Percentiles rank a stretch among this genome's conserved stretches.
phyloP scores from a whole-genome alignment of 768 basidiomycete genomes.

The Glaciozyma martinii region DNA sequence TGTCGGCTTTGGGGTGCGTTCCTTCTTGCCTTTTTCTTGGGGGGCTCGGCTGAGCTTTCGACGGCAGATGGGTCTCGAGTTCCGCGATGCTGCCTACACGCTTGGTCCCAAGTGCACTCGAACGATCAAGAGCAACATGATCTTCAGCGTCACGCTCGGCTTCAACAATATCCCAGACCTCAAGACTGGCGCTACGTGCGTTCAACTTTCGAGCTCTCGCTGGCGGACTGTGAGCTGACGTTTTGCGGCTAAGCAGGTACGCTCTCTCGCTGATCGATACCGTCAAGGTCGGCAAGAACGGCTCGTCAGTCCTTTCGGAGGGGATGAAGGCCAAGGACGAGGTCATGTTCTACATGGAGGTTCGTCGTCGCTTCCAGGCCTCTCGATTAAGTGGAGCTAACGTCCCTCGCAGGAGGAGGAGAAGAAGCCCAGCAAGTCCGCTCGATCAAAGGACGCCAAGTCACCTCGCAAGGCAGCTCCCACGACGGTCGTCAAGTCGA shows the following conservation, averaged over 20 bases:
- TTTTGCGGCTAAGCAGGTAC: constrained; percentile 50
- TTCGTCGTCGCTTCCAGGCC: not conserved
- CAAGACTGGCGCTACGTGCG: constrained; percentile 57
- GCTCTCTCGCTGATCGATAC: constrained; percentile 82
- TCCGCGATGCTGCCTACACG: constrained; percentile 77
- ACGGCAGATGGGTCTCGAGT: constrained; percentile 83
- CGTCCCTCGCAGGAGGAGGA: constrained; percentile 45
- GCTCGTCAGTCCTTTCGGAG: constrained; percentile 50
- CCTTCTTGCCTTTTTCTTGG: not conserved
- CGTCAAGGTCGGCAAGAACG: constrained; percentile 59
- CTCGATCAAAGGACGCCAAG: constrained; percentile 39
- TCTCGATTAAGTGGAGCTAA: not conserved
- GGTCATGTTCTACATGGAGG: constrained; percentile 64
- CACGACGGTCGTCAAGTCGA: constrained; percentile 60
- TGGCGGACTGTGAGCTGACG: not conserved
- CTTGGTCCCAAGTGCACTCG: constrained; percentile 71
- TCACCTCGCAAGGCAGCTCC: constrained; percentile 35
- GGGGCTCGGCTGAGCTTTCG: not conserved
- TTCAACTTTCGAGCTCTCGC: not conserved
- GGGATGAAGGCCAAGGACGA: constrained; percentile 77
- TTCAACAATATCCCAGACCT: constrained; percentile 72
- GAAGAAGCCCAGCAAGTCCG: constrained; percentile 45
- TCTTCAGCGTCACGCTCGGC: constrained; percentile 72
- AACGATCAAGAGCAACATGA: constrained; percentile 66
- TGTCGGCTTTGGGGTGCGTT: constrained; percentile 74